phyloP scores from a whole-genome alignment of 345 rosid species.

The Heritiera littoralis region DNA sequence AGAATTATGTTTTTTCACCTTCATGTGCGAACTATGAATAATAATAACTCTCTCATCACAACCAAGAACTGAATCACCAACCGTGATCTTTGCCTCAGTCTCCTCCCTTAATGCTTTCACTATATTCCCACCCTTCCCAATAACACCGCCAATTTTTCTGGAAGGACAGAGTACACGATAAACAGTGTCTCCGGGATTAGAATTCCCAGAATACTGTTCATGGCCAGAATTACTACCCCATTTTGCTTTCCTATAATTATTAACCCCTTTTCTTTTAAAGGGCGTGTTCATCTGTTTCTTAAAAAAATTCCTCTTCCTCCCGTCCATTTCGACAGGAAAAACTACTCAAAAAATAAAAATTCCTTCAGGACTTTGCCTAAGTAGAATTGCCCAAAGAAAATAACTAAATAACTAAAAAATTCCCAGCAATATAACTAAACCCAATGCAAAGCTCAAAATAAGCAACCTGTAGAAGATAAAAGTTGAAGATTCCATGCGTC shows the following conservation, averaged over 20 bases:
- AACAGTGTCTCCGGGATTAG: slow-evolving; percentile 50
- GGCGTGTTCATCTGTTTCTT: slow-evolving; percentile 38
- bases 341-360: neutral
- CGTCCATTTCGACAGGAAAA: slow-evolving; percentile 39
- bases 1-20: slow-evolving; percentile 21
- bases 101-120: slow-evolving; percentile 53
- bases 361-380: neutral
- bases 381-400: neutral
- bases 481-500: neutral
- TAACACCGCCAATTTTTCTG: slow-evolving; percentile 58
- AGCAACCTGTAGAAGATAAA: slow-evolving; percentile 15
- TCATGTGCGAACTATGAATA: slow-evolving; percentile 47
- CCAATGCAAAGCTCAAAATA: neutral
- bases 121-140: slow-evolving; percentile 61
- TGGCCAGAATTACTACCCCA: slow-evolving; percentile 32
- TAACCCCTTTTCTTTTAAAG: slow-evolving; percentile 46
- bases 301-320: slow-evolving; percentile 45
- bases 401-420: neutral
- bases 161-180: slow-evolving; percentile 60
- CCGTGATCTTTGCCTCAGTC: slow-evolving; percentile 54
- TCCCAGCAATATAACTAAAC: neutral
- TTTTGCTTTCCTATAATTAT: slow-evolving; percentile 35
- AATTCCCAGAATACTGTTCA: slow-evolving; percentile 36
- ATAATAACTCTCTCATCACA: slow-evolving; percentile 63
- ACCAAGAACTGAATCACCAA: slow-evolving; percentile 55